phyloP scores from a whole-genome alignment of 2,329 filamentous ascomycete species.

The Dothidotthia symphoricarpi region DNA sequence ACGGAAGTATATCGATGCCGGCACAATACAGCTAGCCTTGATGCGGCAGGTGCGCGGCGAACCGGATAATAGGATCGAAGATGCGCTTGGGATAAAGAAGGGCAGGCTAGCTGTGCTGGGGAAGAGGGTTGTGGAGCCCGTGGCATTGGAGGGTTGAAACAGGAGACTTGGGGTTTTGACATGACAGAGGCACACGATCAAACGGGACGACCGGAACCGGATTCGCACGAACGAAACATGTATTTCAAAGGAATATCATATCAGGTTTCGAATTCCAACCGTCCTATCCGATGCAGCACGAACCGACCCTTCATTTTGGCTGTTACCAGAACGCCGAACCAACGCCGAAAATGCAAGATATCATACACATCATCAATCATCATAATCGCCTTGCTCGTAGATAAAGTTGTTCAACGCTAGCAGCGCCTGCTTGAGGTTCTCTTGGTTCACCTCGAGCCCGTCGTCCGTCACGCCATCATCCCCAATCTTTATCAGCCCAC shows the following conservation, averaged over 20 bases:
- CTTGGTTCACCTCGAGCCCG: slow-evolving; percentile 36
- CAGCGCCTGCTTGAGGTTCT: slow-evolving; percentile 32
- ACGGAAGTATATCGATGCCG: slow-evolving; percentile 48
- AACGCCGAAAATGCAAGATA: slow-evolving; percentile 14
- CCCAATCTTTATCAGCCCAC: slow-evolving; percentile 33
- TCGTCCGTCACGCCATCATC: slow-evolving; percentile 33
- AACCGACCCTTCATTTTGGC: slow-evolving; percentile 9
- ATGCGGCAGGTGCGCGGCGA: slow-evolving; percentile 34
- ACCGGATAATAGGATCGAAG: slow-evolving; percentile 31
- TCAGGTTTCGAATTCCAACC: slow-evolving; percentile 6
- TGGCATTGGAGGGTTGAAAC: slow-evolving; percentile 14
- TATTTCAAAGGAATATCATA: neutral
- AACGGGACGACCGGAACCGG: neutral
- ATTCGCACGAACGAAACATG: neutral
- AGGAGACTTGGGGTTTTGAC: neutral
- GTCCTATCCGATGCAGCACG: slow-evolving; percentile 18
- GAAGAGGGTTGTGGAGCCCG: slow-evolving; percentile 24
- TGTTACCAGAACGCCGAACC: slow-evolving; percentile 21
- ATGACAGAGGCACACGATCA: too few relatives aligned
- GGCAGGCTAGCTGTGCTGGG: slow-evolving; percentile 32
- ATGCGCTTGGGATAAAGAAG: slow-evolving; percentile 33
- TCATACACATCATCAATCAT: slow-evolving; percentile 13
- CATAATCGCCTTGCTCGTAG: slow-evolving; percentile 35
- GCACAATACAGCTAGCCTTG: slow-evolving; percentile 41
- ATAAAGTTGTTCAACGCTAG: slow-evolving; percentile 42